phyloP scores from a whole-genome alignment of 2,329 filamentous ascomycete species.

The Cladorrhinum sp. region DNA sequence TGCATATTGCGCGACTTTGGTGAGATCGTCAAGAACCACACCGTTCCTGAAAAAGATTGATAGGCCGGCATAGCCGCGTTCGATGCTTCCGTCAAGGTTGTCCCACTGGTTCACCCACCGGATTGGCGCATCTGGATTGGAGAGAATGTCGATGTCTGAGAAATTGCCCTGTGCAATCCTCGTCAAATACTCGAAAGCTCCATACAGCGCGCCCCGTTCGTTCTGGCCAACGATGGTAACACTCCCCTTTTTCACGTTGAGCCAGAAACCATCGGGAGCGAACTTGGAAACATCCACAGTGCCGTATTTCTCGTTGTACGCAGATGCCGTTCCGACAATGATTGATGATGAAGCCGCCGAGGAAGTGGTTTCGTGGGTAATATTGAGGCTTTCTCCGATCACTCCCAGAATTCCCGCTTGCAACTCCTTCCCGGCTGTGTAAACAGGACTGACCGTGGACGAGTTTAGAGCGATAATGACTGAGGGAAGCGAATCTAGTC shows the following conservation, averaged over 20 bases:
- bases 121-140: conserved; percentile 58
- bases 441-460: conserved; percentile 53
- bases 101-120: conserved; percentile 75
- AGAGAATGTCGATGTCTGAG: conserved; percentile 44
- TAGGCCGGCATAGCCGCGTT: conserved; percentile 64
- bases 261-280: conserved; percentile 57
- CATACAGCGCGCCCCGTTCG: conserved; percentile 66
- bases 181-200: conserved; percentile 66
- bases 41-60: conserved; percentile 67
- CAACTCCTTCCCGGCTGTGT: conserved; percentile 58
- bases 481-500: conserved; percentile 17
- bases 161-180: conserved; percentile 60
- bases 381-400: conserved; percentile 44
- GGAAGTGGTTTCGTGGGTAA: conserved; percentile 10
- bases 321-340: conserved; percentile 47
- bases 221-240: conserved; percentile 63
- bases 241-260: conserved; percentile 44
- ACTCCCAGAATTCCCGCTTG: conserved; percentile 56
- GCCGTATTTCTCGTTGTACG: conserved; percentile 39
- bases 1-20: conserved; percentile 59
- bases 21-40: conserved; percentile 54
- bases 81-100: conserved; percentile 62
- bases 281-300: conserved; percentile 5
- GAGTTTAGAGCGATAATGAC: conserved; percentile 40
- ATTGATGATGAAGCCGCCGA: conserved; percentile 32